Evolutionary conservation across 2,329 filamentous ascomycete genomes (phyloP), one percentile per base, ranked within the genome.

Genomic region (Tolypocladium nubicola): DNA sequence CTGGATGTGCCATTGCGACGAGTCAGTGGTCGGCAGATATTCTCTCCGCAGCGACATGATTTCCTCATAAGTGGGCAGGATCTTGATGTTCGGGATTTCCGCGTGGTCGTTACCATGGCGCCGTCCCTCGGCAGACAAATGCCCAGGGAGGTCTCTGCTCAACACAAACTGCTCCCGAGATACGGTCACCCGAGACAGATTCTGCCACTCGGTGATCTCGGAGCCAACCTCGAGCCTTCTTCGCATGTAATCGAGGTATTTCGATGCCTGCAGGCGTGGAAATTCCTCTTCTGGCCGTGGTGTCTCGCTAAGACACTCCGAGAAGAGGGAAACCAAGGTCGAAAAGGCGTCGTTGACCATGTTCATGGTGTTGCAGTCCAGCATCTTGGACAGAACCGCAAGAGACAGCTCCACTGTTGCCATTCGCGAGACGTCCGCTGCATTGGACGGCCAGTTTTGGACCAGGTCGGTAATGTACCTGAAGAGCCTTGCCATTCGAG

Each of bases 101-200:
- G 62, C 67, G 53, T 75, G 67, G 61, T 82, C 79, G 58, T 82
- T 82, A 61, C 81, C 74, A 58, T 82, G 79, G 8, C 77, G 69
- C 54, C 60, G 62, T 9, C 71, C 67, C 40, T 62, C 59, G 16
- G 59, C 56, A 3, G 71, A 73, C 1, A 73, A 62, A 3, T 47
- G 52, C 3, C 71, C 71, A 7, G 73, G 68, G 26, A 75, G 57
- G 59, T 74, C 66, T 57, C 64, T 64, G 4, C 59, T 60, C 2
- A 73, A 57, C 2, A 67, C 57, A 50, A 73, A 73, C 9, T 66
- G 60, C 16, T 69, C 65, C 23, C 63, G 64, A 9, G 47, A 19
- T 33, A 60, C 7, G 39, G 58, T 13, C 13, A 30, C 60, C 10
- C 56, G 56, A 6, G 62, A 56, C 4, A 66, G 35, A 7, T 62